Evolutionary conservation across 768 basidiomycete genomes (phyloP), one percentile per base, ranked within the genome.

Genomic region (Collybia sp.): DNA sequence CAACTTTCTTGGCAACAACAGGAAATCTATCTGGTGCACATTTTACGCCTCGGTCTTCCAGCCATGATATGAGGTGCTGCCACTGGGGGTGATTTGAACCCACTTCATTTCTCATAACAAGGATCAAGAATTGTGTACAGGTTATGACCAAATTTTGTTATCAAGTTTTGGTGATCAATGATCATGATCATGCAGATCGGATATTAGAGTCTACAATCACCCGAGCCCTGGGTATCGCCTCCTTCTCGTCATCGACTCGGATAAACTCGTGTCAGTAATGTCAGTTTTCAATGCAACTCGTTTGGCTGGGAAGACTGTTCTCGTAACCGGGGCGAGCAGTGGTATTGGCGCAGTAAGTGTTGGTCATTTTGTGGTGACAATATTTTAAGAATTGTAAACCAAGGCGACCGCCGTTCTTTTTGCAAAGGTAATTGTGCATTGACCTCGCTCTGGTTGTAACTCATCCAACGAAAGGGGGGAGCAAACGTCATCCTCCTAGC

Each of bases 361-460:
- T 15, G 13, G 30, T 30, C 13, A 16, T 42, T 39, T 33, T 35
- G 17, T 46, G 12, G 19, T 39, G 35, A 16, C 45, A 25, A 33
- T 19, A 32, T 34, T 12, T 35, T 37, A 20, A n/a, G 32, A 31
- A 20, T 31, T 44, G 34, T 37, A 40, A 43, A 42, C 42, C 39
- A 60, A 93, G 89, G 89, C 88, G 3, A 85, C 93, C 2, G 93
- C 93, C 31, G 56, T 92, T 39, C 77, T 96, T 40, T 96, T 95
- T 52, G 93, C 93, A 35, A 93, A 83, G 72, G 89, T 88, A 53
- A n/a, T n/a, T n/a, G n/a, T n/a, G n/a, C n/a, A 58, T 47, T 15
- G 42, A 44, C 17, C 13, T 25, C 33, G 13, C 46, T 12, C 34
- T 12, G 41, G 15, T 37, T 13, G 8, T n/a, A 35, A 30, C 38